phyloP scores from a whole-genome alignment of 345 rosid species.

The Melastoma malabathricum region DNA sequence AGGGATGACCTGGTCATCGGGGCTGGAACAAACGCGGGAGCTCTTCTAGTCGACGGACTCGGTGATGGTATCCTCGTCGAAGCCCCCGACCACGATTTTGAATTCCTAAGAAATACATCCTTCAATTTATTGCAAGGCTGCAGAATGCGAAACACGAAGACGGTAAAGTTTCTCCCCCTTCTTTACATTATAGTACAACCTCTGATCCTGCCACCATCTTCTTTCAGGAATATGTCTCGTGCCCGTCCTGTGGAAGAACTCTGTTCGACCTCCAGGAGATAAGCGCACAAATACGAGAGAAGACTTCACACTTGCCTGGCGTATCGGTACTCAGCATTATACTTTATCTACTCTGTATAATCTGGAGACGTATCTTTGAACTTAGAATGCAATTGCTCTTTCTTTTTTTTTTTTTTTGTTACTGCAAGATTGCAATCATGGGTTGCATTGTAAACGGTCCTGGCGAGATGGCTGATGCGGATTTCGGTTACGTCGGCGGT shows the following conservation, averaged over 20 bases:
- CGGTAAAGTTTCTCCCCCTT: constrained; percentile 30
- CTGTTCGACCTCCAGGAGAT: constrained; percentile 94
- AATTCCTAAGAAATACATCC: constrained; percentile 78
- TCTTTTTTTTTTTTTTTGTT: too few relatives aligned
- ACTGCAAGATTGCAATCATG: constrained; percentile 78
- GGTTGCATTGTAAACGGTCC: constrained; percentile 99
- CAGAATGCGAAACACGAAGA: constrained; percentile 97
- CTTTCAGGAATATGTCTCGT: constrained; percentile 80
- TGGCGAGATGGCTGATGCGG: constrained; percentile 99
- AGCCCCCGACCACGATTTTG: constrained; percentile 76
- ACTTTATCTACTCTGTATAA: too few relatives aligned
- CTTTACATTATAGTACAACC: too few relatives aligned
- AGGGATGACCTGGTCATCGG: constrained; percentile 91
- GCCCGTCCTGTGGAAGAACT: constrained; percentile 98
- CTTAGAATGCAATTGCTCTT: too few relatives aligned
- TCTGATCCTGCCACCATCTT: constrained; percentile 3
- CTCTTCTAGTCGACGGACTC: constrained; percentile 89
- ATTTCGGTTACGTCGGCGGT: constrained; percentile 93
- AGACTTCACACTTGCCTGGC: constrained; percentile 92
- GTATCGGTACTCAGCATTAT: constrained; percentile 50
- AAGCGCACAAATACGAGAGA: constrained; percentile 83
- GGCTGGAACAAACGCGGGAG: constrained; percentile 79
- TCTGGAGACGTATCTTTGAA: too few relatives aligned
- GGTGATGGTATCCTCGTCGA: constrained; percentile 89
- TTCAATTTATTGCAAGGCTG: constrained; percentile 95